Base-by-base conservation (phyloP, 768 basidiomycete genomes). In the Auricularia auricula-judae region DNA sequence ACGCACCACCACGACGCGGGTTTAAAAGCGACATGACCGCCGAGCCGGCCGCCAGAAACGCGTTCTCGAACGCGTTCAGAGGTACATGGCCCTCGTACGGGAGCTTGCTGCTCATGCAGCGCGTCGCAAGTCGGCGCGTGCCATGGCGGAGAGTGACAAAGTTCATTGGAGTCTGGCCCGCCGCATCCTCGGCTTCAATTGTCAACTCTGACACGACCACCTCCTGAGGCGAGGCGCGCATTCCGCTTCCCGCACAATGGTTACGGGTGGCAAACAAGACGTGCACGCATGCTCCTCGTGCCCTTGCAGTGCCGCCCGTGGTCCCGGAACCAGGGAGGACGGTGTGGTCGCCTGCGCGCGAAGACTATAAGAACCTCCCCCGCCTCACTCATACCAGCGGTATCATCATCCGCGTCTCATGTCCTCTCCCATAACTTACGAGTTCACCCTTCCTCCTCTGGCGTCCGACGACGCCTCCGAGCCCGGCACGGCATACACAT, bases 21-120 rank as follows among this genome's bases (percentile, higher is more conserved):
- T 97, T 84, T 35, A 82, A 76, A 14, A 98, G 78, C 14, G 91
- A 86, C 81, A 91, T 86, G 61, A 93, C 73, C 0, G 90, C 94
- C 14, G 91, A 89, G 8, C 97, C 97, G 14, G 84, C 83, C 10
- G 93, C 87, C 59, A 98, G 82, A 67, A 98, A 83, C 11, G 86
- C 85, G 72, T 88, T 90, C 74, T 98, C 91, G 70, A 94, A 86
- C 70, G 80, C 77, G 71, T 82, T 89, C 54, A 98, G 78, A 12
- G 90, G 91, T 65, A 95, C 84, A 73, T 92, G 89, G 35, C 89
- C 91, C 16, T 85, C 80, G 71, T 93, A 93, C 34, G 4, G 82
- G 80, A 39, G 89, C 77, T 65, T 64, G 63, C 3, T 12, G 61
- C 23, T 14, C 56, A 34, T 59, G 23, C 56, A 59, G 29, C 56